Conservation (phyloP, 257 asterid genomes). For the Penstemon eatonii region DNA sequence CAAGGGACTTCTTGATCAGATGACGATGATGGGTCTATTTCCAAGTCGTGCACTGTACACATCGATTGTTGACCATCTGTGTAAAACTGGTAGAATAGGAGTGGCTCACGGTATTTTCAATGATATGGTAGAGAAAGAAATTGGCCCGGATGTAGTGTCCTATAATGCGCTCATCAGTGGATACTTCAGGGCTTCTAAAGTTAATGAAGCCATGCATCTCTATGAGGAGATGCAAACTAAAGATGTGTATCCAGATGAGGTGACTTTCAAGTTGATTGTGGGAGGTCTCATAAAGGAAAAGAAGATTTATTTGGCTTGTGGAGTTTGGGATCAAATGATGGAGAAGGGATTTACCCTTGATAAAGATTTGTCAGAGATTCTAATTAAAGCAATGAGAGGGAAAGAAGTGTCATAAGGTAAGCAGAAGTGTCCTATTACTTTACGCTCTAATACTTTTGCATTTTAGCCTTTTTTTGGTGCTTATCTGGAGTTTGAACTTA, state of each 20-base stretch:
- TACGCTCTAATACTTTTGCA: slow-evolving; percentile 8
- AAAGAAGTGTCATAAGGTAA: slow-evolving; percentile 39
- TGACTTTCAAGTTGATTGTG: slow-evolving; percentile 73
- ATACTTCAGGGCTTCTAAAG: slow-evolving; percentile 64
- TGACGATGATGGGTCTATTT: slow-evolving; percentile 51
- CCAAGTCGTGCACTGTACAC: slow-evolving; percentile 76
- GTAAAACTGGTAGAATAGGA: slow-evolving; percentile 59
- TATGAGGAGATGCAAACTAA: slow-evolving; percentile 68
- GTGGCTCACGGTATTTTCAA: slow-evolving; percentile 58
- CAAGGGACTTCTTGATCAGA: slow-evolving; percentile 67
- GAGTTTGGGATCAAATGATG: slow-evolving; percentile 95
- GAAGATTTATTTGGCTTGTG: slow-evolving; percentile 65
- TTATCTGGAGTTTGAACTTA: slow-evolving; percentile 15
- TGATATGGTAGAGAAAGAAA: slow-evolving; percentile 70
- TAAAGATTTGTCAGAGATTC: slow-evolving; percentile 65
- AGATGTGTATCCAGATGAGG: slow-evolving; percentile 71
- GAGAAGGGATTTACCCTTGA: slow-evolving; percentile 91
- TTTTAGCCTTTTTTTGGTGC: not conserved
- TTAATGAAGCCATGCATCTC: slow-evolving; percentile 64
- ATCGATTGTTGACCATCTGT: slow-evolving; percentile 64
- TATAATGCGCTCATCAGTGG: slow-evolving; percentile 81
- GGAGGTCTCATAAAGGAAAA: slow-evolving; percentile 75
- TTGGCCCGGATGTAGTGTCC: slow-evolving; percentile 68
- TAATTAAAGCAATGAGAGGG: slow-evolving; percentile 55
- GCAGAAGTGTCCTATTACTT: slow-evolving; percentile 29